Conservation (phyloP, 148 eudicot genomes). For the Linanthus parryae region DNA sequence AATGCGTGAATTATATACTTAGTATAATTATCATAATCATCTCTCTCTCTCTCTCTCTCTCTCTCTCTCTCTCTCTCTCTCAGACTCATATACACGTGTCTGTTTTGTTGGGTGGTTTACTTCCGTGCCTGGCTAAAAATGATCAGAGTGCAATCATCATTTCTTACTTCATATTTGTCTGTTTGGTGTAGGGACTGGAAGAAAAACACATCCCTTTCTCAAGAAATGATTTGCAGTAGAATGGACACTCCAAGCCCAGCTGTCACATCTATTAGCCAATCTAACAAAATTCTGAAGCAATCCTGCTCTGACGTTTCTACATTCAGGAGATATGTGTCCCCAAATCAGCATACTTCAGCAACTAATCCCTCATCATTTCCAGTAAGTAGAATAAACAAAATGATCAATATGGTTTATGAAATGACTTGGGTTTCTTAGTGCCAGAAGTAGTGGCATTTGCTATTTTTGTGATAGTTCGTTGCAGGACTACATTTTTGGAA, state of each 20-base stretch:
- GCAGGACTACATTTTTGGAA: too few relatives aligned
- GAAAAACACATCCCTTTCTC: conserved; percentile 1
- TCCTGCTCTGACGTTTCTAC: conserved; percentile 4
- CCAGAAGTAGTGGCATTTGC: too few relatives aligned
- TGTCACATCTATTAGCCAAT: background rate
- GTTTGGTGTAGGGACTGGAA: conserved; percentile 7
- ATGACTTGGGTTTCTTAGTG: too few relatives aligned
- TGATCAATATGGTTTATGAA: too few relatives aligned
- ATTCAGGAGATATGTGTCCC: conserved; percentile 8
- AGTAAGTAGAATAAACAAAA: conserved; percentile 17
- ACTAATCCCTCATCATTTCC: background rate
- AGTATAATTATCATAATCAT: too few relatives aligned
- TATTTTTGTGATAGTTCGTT: too few relatives aligned
- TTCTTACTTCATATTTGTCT: background rate
- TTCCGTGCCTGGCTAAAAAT: background rate
- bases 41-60: too few relatives aligned
- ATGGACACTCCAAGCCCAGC: conserved; percentile 6
- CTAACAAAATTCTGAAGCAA: background rate
- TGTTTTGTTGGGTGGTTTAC: background rate
- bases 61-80: too few relatives aligned
- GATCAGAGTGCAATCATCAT: background rate
- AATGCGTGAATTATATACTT: too few relatives aligned
- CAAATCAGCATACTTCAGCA: conserved; percentile 3
- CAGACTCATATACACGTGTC: too few relatives aligned
- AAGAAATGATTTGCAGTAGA: conserved; percentile 1